These are phyloP conservation scores for Sesbania bispinosa DNA, from an alignment of 306 rosid species.

Conservation along the genomic window DNA sequence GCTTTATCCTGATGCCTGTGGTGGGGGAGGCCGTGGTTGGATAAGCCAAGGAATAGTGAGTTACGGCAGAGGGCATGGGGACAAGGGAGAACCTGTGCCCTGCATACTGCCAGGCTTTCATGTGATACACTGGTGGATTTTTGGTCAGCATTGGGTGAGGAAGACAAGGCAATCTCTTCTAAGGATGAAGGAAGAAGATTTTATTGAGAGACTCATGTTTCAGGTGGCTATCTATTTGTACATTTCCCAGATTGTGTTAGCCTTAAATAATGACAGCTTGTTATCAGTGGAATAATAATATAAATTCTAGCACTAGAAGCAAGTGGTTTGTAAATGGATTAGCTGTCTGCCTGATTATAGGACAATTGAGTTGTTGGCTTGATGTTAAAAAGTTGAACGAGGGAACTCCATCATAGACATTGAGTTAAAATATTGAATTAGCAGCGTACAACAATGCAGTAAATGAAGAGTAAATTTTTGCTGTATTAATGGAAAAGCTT, in stretches of 20 bases:
- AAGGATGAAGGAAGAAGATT: slow-evolving; percentile 99
- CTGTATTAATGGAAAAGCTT: not conserved
- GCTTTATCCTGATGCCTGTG: slow-evolving; percentile 99
- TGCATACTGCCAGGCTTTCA: slow-evolving; percentile 97
- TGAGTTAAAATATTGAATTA: slow-evolving; percentile 10
- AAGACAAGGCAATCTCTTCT: slow-evolving; percentile 90
- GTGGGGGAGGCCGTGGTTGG: slow-evolving; percentile 99
- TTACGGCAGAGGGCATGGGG: slow-evolving; percentile 92
- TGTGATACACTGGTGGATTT: slow-evolving; percentile 96
- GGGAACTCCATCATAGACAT: not conserved
- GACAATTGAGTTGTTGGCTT: slow-evolving; percentile 9
- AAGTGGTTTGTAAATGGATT: slow-evolving; percentile 3
- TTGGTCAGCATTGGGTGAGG: slow-evolving; percentile 98
- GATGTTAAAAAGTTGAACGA: slow-evolving; percentile 7
- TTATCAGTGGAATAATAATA: slow-evolving; percentile 1
- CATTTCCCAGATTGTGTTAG: slow-evolving; percentile 21
- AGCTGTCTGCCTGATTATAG: slow-evolving; percentile 1
- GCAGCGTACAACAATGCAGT: not conserved
- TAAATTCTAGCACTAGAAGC: slow-evolving; percentile 17
- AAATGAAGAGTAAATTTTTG: slow-evolving; percentile 5
- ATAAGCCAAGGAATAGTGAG: slow-evolving; percentile 90
- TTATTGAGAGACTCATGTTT: slow-evolving; percentile 96
- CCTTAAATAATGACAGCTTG: slow-evolving; percentile 27
- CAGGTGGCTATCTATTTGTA: slow-evolving; percentile 67
- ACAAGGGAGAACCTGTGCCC: slow-evolving; percentile 95